Percentiles rank a stretch among this genome's conserved stretches.
Evolutionary conservation across 345 rosid genomes (phyloP).

Genomic region (Passiflora organensis): DNA sequence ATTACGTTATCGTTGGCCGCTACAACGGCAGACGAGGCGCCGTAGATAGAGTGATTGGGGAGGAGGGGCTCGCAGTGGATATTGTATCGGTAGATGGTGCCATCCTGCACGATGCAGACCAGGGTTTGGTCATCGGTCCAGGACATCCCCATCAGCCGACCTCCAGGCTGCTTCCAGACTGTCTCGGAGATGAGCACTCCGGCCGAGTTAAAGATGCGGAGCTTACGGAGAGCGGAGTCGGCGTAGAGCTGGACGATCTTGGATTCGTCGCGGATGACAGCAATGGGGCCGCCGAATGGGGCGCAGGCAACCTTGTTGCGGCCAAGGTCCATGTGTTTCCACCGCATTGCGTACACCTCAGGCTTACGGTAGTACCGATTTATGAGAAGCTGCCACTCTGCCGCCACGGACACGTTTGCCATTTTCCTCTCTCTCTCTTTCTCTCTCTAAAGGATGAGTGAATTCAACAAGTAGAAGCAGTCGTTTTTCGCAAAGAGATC

Average conservation of each 20-base stretch:
- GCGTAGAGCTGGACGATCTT: slow-evolving; percentile 97
- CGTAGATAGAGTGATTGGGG: slow-evolving; percentile 29
- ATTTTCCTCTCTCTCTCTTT: slow-evolving; percentile 23
- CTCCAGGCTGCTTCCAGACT: slow-evolving; percentile 91
- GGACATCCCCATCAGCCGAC: slow-evolving; percentile 83
- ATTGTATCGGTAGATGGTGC: slow-evolving; percentile 79
- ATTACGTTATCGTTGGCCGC: slow-evolving; percentile 89
- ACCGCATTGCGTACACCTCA: slow-evolving; percentile 75
- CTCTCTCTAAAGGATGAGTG: too few relatives aligned
- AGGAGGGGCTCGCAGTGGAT: slow-evolving; percentile 67
- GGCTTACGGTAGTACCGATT: slow-evolving; percentile 86
- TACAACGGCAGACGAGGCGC: slow-evolving; percentile 64
- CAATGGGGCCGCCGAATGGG: slow-evolving; percentile 86
- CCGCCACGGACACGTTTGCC: slow-evolving; percentile 92
- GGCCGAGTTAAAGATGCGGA: slow-evolving; percentile 89
- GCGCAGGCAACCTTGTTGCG: slow-evolving; percentile 96
- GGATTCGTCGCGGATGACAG: slow-evolving; percentile 93
- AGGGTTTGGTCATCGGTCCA: slow-evolving; percentile 93
- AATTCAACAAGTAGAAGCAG: too few relatives aligned
- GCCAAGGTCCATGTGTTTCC: slow-evolving; percentile 80
- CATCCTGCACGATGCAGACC: slow-evolving; percentile 80
- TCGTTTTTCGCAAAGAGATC: too few relatives aligned
- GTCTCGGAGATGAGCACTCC: slow-evolving; percentile 75
- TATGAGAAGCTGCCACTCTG: slow-evolving; percentile 94
- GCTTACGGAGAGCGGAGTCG: slow-evolving; percentile 93